Evolutionary conservation across 2,329 filamentous ascomycete genomes (phyloP), one percentile per base, ranked within the genome.

Genomic region (Uncinocarpus reesii): DNA sequence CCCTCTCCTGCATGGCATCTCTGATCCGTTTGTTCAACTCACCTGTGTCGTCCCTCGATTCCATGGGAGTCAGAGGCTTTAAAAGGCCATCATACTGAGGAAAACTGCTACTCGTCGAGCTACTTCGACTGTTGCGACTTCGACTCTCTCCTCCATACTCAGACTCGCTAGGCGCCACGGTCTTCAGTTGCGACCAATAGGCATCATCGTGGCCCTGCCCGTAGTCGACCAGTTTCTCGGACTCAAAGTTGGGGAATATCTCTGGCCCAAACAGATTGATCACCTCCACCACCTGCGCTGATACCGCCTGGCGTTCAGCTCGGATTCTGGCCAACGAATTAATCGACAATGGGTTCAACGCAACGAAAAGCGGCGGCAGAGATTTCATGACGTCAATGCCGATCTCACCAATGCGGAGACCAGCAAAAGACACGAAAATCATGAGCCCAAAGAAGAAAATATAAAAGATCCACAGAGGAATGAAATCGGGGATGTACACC

Each of bases 371-470:
- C 7, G 87, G 87, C 8, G 84, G 78, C 16, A 94, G 74, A 1
- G 86, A 92, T 67, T 93, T 93, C 69, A 86, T 72, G 47, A 94
- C 92, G 61, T 94, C 87, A 84, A 93, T 90, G 42, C 86, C 86
- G 7, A 89, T 83, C 67, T 94, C 87, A 38, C 87, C 87, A 55
- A 93, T 88, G 5, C 87, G 81, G 41, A 94, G 78, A 7, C 86
- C 84, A 2, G 84, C 84, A 61, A 89, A 90, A 1, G 86, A 90
- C 56, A 90, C 82, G 23, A 77, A 74, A 4, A 85, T 81, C 70
- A 90, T 90, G 54, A 87, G 70, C 37, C 85, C 73, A 70, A 81
- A 82, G 47, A 85, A 81, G 18, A 76, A 75, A 7, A 84, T 61
- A 55, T 85, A 79, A 4, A 86, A 75, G 8, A 77, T 62, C 75